Evolutionary conservation across 768 basidiomycete genomes (phyloP).

Genomic region (Mrakia gelida): DNA sequence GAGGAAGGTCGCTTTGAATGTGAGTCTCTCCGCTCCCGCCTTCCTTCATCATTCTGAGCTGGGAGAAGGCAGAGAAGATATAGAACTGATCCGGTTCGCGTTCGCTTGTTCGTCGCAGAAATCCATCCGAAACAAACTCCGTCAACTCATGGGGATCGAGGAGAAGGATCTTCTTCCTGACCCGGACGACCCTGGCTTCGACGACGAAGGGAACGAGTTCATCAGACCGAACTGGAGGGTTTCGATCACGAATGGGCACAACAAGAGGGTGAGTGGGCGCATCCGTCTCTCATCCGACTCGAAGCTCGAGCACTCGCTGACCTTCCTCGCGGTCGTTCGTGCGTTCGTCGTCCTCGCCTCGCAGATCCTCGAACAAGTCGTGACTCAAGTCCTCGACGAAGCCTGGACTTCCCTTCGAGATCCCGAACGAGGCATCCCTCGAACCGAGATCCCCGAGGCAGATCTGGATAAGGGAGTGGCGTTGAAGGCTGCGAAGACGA

Average conservation of each 20-base stretch:
- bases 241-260: constrained; percentile 7
- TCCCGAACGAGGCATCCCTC: neutral
- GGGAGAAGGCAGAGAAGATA: too few species aligned
- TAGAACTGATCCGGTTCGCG: too few species aligned
- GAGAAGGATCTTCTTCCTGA: constrained; percentile 20
- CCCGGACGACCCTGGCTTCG: constrained; percentile 14
- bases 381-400: neutral
- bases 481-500: constrained; percentile 21
- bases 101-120: neutral
- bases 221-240: constrained; percentile 20
- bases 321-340: too few species aligned
- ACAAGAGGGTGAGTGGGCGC: constrained; percentile 2
- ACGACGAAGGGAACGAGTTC: neutral
- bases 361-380: constrained; percentile 19
- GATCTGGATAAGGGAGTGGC: constrained; percentile 18
- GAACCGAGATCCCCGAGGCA: constrained; percentile 7
- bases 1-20: constrained; percentile 21
- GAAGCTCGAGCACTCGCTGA: neutral
- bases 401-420: neutral
- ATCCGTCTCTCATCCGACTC: neutral
- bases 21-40: neutral
- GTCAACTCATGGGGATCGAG: constrained; percentile 20
- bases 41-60: too few species aligned
- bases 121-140: constrained; percentile 25
- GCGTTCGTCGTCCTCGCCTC: too few species aligned